Conservation (phyloP, 129 eudicot genomes). For the Logfia minima region DNA sequence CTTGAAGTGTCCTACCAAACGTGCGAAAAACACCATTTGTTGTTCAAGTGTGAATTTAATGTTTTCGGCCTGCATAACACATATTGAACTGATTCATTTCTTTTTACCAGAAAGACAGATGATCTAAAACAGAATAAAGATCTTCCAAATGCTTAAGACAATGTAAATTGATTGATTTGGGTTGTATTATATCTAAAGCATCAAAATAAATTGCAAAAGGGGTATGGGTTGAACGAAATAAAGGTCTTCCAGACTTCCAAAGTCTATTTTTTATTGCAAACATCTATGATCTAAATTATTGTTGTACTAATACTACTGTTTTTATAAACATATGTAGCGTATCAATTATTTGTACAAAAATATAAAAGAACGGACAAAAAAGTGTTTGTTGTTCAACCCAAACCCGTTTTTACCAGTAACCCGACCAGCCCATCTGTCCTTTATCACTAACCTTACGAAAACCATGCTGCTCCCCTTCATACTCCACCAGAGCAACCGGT, state of each 20-base stretch:
- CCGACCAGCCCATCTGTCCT: not conserved
- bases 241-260: too few species aligned
- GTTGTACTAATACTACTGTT: not conserved
- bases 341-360: not conserved
- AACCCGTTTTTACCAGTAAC: not conserved
- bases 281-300: too few species aligned
- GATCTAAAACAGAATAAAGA: not conserved
- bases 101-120: not conserved
- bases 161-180: not conserved
- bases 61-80: constrained; percentile 76
- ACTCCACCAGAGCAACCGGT: constrained; percentile 97
- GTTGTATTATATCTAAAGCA: too few species aligned
- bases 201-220: too few species aligned
- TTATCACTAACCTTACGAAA: constrained; percentile 74
- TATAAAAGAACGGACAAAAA: not conserved
- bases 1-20: constrained; percentile 70
- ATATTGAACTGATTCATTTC: not conserved
- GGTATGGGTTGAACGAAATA: too few species aligned
- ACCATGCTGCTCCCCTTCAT: constrained; percentile 98
- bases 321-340: not conserved
- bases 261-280: too few species aligned
- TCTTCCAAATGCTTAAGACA: not conserved
- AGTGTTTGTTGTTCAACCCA: not conserved
- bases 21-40: constrained; percentile 96
- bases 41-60: constrained; percentile 95